Evolutionary conservation across 2,329 filamentous ascomycete genomes (phyloP), one percentile per base, ranked within the genome.

Genomic region (Dryadomyces quercus-mongolicae): DNA sequence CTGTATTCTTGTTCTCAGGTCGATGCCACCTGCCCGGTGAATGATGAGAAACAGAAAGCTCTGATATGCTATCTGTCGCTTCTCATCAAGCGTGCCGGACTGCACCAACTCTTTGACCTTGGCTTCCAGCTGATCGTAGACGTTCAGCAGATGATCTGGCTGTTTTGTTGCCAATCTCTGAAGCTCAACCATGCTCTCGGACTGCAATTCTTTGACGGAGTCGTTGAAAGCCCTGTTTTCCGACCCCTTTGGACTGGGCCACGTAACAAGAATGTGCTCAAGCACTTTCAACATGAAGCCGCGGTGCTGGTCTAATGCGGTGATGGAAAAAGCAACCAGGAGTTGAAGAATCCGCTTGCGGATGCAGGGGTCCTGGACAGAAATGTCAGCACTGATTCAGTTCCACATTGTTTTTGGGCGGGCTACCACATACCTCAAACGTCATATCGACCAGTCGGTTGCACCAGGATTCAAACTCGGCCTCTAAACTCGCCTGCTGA

Each of bases 21-120:
- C 85, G 38, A 97, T 76, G 46, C 82, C 83, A 21, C 77, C 84
- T 40, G 89, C 84, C 56, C 93, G 88, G 68, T 97, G 92, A 62
- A 93, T 85, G 58, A 98, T 93, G 56, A 95, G 93, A 66, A 98
- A 94, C 1, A 97, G 75, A 59, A 97, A 92, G 10, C 90, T 92
- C 61, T 84, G 87, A 63, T 94, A 91, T 1, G 91, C 88, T 63
- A 93, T 84, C 55, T 88, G 82, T 36, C 91, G 81, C 64, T 91
- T 89, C 62, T 92, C 85, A 63, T 96, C 92, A 34, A 86, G 71
- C 53, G 79, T 77, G 34, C 86, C 81, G 49, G 86, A 81, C 58
- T 82, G 75, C 65, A 86, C 78, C 73, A 95, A 83, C 66, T 92
- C 86, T 56, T 85, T 85, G 56, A 97, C 84, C 63, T 89, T 89